phyloP scores from a whole-genome alignment of 345 rosid species.

The Jatropha curcas region DNA sequence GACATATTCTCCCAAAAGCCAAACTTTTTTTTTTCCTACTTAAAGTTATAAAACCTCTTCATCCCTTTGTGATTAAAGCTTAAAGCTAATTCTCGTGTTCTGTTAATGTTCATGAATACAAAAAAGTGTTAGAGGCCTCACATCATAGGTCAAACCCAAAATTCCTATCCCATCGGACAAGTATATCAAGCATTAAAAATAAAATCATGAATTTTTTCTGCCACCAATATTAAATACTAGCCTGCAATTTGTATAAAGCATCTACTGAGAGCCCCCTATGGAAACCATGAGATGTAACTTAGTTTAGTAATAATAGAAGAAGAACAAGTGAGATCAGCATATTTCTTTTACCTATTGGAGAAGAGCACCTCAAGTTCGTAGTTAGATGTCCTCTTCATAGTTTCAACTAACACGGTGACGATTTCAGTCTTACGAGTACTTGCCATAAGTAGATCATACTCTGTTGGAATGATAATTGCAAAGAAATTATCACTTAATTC shows the following conservation, averaged over 20 bases:
- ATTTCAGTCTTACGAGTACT: constrained; percentile 91
- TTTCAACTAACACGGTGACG: constrained; percentile 76
- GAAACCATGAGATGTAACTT: background rate
- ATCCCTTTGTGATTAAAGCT: background rate
- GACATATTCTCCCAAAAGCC: background rate
- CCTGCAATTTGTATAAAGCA: background rate
- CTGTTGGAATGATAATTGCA: constrained; percentile 79
- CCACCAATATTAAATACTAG: background rate
- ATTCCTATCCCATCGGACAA: background rate
- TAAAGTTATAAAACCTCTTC: background rate
- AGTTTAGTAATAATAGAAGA: background rate
- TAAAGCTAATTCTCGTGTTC: background rate
- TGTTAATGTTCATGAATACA: too few relatives aligned
- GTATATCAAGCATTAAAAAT: background rate
- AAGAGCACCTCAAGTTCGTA: constrained; percentile 81
- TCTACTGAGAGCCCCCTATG: background rate
- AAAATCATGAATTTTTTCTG: background rate
- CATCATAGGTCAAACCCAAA: background rate
- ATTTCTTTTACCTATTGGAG: constrained; percentile 63
- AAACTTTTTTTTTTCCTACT: constrained; percentile 1
- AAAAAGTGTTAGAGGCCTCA: background rate
- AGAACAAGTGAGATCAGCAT: background rate
- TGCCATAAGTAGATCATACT: constrained; percentile 92
- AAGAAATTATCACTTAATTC: constrained; percentile 87
- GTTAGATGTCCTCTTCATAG: constrained; percentile 69